Conservation (phyloP, 306 rosid species). For the Prunus mume region DNA sequence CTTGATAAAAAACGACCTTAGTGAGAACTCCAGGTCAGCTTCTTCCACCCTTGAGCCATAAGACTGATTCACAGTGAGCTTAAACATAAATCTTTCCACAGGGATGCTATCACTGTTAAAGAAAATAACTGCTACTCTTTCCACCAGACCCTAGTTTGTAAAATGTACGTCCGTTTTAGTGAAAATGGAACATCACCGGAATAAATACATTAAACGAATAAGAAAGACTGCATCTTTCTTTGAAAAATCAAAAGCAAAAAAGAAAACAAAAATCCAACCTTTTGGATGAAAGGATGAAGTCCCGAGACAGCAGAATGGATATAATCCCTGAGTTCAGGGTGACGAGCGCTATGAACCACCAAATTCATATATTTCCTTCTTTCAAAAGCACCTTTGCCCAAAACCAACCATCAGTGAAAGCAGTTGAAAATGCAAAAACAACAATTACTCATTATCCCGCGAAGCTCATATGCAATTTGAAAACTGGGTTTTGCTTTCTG, state of each 20-base stretch:
- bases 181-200: neutral
- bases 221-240: neutral
- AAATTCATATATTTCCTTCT: slow-evolving; percentile 82
- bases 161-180: slow-evolving; percentile 13
- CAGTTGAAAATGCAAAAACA: neutral
- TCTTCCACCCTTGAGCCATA: slow-evolving; percentile 56
- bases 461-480: neutral
- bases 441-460: neutral
- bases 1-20: slow-evolving; percentile 76
- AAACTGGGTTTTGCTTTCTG: neutral
- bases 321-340: slow-evolving; percentile 81
- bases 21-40: slow-evolving; percentile 68
- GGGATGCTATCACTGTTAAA: slow-evolving; percentile 46
- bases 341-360: slow-evolving; percentile 79
- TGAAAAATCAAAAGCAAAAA: fast-evolving
- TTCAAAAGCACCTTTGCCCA: slow-evolving; percentile 75
- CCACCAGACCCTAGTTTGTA: slow-evolving; percentile 64
- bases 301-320: slow-evolving; percentile 69
- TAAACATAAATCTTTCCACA: slow-evolving; percentile 71
- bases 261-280: slow-evolving; percentile 27
- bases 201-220: neutral
- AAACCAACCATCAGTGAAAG: slow-evolving; percentile 10
- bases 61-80: slow-evolving; percentile 57
- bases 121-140: slow-evolving; percentile 75
- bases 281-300: slow-evolving; percentile 67